Evolutionary conservation across 345 rosid species (phyloP).

Genomic region (Diplotaxis tenuifolia): DNA sequence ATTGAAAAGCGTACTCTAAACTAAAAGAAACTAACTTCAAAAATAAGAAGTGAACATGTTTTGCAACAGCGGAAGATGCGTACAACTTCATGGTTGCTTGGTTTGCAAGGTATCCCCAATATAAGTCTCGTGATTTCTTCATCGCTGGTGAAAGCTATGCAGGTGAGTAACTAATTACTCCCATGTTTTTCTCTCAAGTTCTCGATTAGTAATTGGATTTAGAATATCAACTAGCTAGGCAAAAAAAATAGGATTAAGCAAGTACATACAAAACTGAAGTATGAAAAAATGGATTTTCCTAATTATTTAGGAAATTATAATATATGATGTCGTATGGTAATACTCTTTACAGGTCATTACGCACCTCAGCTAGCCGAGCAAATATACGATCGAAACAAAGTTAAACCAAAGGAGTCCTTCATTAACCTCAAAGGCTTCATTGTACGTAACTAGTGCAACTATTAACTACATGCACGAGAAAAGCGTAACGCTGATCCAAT

Average conservation of each 20-base stretch:
- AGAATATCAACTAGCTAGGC: background rate
- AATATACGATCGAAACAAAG: constrained; percentile 50
- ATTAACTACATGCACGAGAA: constrained; percentile 1
- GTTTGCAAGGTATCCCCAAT: constrained; percentile 37
- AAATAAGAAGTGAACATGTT: background rate
- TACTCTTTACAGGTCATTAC: constrained; percentile 49
- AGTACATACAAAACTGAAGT: constrained; percentile 2
- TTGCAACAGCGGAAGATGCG: constrained; percentile 38
- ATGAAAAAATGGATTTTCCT: background rate
- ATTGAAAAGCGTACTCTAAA: background rate
- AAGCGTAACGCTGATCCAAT: constrained; percentile 2
- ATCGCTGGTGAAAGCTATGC: constrained; percentile 41
- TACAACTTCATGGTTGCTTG: constrained; percentile 40
- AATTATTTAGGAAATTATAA: background rate
- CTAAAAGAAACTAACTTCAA: background rate
- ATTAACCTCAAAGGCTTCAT: constrained; percentile 49
- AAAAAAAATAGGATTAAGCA: background rate
- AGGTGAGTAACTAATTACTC: constrained; percentile 27
- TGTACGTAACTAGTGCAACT: constrained; percentile 13
- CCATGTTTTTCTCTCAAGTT: background rate
- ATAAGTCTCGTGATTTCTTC: constrained; percentile 39
- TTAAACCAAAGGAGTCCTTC: constrained; percentile 34
- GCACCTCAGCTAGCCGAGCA: constrained; percentile 68
- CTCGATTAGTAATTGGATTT: background rate
- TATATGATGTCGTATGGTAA: constrained; percentile 14